Base-by-base conservation (phyloP, 768 basidiomycete genomes). In the Tricholoma hemisulphureum region DNA sequence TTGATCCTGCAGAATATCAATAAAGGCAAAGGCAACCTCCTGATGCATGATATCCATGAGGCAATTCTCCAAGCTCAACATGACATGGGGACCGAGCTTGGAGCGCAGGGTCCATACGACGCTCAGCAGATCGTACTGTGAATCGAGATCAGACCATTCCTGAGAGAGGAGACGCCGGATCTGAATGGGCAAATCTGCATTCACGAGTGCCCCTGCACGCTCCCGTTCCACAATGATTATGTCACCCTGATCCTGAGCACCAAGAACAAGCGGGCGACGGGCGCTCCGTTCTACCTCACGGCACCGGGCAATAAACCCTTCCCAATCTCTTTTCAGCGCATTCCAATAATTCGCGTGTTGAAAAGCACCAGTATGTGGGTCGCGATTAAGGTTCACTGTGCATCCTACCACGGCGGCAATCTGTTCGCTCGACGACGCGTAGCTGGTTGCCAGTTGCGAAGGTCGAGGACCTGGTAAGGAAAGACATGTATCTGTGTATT, bases 291-390 rank as follows among this genome's bases (percentile, higher is more conserved):
- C 95, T n/a, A 95, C 79, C 61, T 94, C 93, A 53, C 90, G 84
- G 66, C 93, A 95, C 56, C 92, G 83, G 7, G 95, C 89, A 59
- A 95, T 86, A 65, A 98, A 95, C 3, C 95, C 94, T 67, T 98
- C 91, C 95, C 96, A 98, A 64, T 98, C 95, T 46, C 91, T 77
- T 70, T 92, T 95, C 64, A 97, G 72, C 0, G 88, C 86, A 63
- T 83, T 88, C 85, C 91, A 89, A 67, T 93, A 94, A 43, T 85
- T 87, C 45, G 85, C 83, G 66, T 93, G 80, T 61, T 89, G 86
- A 46, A 85, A 79, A 34, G 87, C 88, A 14, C 94, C 94, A 2
- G 91, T 94, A 59, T 88, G 85, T 0, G 87, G 79, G 65, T 91
- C 88, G 39, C 80, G 80, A 61, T 84, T 81, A 32, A 95, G 77